Conservation (phyloP, 2,329 filamentous ascomycete species). For the Chalaropsis thielavioides region DNA sequence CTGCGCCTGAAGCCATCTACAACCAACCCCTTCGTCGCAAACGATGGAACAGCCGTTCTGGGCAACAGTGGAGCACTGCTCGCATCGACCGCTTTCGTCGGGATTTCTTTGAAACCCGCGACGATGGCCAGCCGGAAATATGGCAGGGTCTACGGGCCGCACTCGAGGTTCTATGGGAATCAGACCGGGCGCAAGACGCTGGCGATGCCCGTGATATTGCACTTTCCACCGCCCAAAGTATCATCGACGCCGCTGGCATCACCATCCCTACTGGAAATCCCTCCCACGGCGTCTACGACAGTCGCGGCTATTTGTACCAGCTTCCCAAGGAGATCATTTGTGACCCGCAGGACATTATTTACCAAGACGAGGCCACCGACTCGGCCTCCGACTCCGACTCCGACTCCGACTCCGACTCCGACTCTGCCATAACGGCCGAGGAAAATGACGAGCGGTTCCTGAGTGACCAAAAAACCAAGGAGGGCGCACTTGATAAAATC, state of each 20-base stretch:
- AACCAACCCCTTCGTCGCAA: constrained; percentile 54
- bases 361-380: constrained; percentile 34
- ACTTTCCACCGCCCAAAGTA: constrained; percentile 58
- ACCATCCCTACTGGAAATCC: constrained; percentile 61
- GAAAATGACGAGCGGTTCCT: constrained; percentile 20
- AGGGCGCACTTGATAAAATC: neutral
- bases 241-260: constrained; percentile 64
- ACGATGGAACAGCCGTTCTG: constrained; percentile 35
- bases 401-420: constrained; percentile 20
- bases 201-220: constrained; percentile 26
- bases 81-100: constrained; percentile 55
- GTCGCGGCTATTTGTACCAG: constrained; percentile 53
- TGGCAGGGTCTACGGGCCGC: constrained; percentile 64
- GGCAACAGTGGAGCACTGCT: constrained; percentile 51
- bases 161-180: constrained; percentile 51
- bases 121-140: constrained; percentile 60
- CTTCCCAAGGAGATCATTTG: constrained; percentile 54
- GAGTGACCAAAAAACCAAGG: neutral
- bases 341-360: constrained; percentile 44
- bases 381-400: no score
- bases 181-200: constrained; percentile 28
- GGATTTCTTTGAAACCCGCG: constrained; percentile 84
- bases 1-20: constrained; percentile 25
- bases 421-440: constrained; percentile 22
- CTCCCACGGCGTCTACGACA: constrained; percentile 57